Evolutionary conservation across 805 yeast species (phyloP).

Genomic region (Scheffersomyces ergatensis): DNA sequence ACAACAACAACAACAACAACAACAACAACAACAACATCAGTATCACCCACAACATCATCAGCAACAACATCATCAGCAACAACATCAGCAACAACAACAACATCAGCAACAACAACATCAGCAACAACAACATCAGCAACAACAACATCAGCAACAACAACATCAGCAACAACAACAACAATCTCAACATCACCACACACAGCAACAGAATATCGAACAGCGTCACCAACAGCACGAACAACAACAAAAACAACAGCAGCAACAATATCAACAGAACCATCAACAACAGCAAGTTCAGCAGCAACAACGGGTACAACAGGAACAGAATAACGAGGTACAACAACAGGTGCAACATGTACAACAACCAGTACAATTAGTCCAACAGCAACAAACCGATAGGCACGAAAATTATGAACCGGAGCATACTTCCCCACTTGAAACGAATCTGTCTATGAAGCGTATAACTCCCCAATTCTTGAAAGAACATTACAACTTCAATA

Average conservation of each 20-base stretch:
- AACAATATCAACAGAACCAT: no score
- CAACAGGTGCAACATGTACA: no score
- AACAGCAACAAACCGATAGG: not conserved
- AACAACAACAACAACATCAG: constrained; percentile 10
- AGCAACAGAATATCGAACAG: no score
- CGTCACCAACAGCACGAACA: no score
- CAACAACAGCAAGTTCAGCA: no score
- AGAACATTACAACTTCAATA: constrained; percentile 21
- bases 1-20: constrained; percentile 7
- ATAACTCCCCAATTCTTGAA: constrained; percentile 19
- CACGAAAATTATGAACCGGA: no score
- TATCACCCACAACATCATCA: constrained; percentile 6
- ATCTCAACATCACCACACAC: not conserved
- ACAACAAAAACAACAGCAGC: no score
- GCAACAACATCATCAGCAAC: constrained; percentile 8
- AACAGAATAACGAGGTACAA: no score
- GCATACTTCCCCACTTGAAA: not conserved
- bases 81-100: no score
- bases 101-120: no score
- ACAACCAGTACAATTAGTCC: not conserved
- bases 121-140: no score
- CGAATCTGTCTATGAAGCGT: constrained; percentile 3
- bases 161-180: not conserved
- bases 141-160: not conserved
- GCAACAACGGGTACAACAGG: no score